Conservation (phyloP, 2,329 filamentous ascomycete species). For the Fusarium stilboides region DNA sequence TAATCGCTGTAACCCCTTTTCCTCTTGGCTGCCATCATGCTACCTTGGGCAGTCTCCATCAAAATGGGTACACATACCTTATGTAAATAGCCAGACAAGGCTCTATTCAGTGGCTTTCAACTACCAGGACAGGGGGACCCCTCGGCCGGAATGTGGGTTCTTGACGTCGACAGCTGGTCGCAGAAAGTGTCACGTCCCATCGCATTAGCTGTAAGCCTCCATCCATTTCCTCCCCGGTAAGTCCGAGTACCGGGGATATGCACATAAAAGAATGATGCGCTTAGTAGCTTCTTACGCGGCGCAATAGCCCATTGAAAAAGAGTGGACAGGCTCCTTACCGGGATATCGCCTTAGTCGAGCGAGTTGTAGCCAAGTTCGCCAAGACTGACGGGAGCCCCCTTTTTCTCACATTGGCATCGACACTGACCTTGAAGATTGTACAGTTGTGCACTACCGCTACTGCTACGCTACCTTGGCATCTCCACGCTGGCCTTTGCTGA, state of each 20-base stretch:
- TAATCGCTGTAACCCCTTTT: constrained; percentile 31
- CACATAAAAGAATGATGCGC: not conserved
- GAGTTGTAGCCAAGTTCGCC: constrained; percentile 25
- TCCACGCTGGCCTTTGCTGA: constrained; percentile 31
- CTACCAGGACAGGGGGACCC: not conserved
- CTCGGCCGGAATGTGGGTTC: constrained; percentile 11
- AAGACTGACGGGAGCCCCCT: constrained; percentile 30
- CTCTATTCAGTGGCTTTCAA: not conserved
- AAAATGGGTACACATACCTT: not conserved
- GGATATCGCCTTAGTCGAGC: constrained; percentile 31
- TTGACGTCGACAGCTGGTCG: not conserved
- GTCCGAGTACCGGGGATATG: not conserved
- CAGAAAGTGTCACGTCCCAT: not conserved
- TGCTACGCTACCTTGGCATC: constrained; percentile 27
- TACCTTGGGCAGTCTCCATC: too few relatives aligned
- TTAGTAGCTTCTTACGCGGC: constrained; percentile 33
- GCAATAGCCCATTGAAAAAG: not conserved
- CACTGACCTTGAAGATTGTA: not conserved
- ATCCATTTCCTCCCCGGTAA: not conserved
- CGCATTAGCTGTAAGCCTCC: not conserved
- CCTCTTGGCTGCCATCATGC: too few relatives aligned
- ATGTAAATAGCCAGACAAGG: constrained; percentile 1
- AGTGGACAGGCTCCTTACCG: constrained; percentile 20
- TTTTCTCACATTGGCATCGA: constrained; percentile 17
- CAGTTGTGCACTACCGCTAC: not conserved